Evolutionary conservation across 2,329 filamentous ascomycete species (phyloP), one percentile per base, ranked within the genome.

Genomic region (Phialophora expanda): DNA sequence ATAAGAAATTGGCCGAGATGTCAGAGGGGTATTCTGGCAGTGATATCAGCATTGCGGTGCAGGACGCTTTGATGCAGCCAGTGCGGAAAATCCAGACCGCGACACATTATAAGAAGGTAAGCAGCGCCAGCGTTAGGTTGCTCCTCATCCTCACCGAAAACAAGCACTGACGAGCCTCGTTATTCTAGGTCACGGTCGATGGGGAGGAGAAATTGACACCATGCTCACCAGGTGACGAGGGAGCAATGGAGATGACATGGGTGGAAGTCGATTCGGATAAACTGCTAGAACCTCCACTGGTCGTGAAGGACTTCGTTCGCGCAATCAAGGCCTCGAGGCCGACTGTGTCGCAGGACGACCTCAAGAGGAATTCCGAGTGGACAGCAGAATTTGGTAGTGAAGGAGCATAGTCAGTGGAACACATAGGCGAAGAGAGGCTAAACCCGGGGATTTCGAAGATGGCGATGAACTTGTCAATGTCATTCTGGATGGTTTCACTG

Each of bases 21-120:
- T 93, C 92, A 59, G 94, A 98, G 66, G 95, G 95, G 0, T 99
- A 97, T 79, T 97, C 93, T 0, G 95, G 95, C 41, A 96, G 91
- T 69, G 95, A 99, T 86, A 98, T 99, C 73, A 88, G 86, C 74
- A 98, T 98, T 75, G 93, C 92, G 3, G 95, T 98, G 22, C 95
- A 99, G 78, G 91, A 96, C 76, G 95, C 95, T 0, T 82, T 99
- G 46, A 99, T 99, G 95, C 93, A 97, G 75, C 96, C 95, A 1
- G 91, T 99, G 68, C 86, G 95, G 68, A 96, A 97, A 80, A 98
- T 99, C 72, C 90, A 98, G 78, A 96, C 93, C 69, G 94, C 95
- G 20, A 99, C 95, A 61, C 95, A 99, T 81, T 99, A 98, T 81
- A 97, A 97, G 79, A 89, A 91, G 82, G 94, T 94, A 83, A 58